Conservation (phyloP, 768 basidiomycete genomes). For the Lentinula sp. region DNA sequence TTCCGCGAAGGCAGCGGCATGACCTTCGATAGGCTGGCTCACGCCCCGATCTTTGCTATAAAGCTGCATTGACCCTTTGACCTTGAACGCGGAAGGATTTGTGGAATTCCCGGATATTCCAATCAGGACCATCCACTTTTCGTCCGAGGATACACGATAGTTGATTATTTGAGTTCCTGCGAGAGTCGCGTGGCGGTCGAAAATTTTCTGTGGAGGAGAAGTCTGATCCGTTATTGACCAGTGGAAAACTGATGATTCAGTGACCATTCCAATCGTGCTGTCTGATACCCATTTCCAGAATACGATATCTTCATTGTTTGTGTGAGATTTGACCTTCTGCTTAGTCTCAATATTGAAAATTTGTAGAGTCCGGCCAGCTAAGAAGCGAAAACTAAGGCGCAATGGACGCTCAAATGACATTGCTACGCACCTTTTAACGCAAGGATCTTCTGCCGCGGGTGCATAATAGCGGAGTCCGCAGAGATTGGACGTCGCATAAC, state of each 20-base stretch:
- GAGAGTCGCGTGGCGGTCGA: constrained; percentile 94
- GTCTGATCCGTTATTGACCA: constrained; percentile 77
- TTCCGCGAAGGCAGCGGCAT: constrained; percentile 94
- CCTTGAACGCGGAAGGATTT: constrained; percentile 95
- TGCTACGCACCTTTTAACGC: constrained; percentile 77
- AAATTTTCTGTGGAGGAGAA: constrained; percentile 84
- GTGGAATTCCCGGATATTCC: constrained; percentile 91
- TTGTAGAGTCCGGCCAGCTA: constrained; percentile 92
- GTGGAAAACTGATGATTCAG: constrained; percentile 88
- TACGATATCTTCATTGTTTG: constrained; percentile 88
- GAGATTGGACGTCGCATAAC: constrained; percentile 92
- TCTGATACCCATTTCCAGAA: constrained; percentile 99
- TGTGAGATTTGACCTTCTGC: constrained; percentile 94
- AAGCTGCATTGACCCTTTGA: constrained; percentile 97
- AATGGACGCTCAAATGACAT: not conserved
- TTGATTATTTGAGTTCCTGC: constrained; percentile 97
- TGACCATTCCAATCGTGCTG: constrained; percentile 90
- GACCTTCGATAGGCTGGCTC: constrained; percentile 97
- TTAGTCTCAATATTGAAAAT: constrained; percentile 98
- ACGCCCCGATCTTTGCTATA: constrained; percentile 91
- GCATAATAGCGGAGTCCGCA: constrained; percentile 99
- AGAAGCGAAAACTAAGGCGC: constrained; percentile 6
- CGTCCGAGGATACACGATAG: constrained; percentile 87
- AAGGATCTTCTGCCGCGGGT: constrained; percentile 92
- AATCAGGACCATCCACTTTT: constrained; percentile 95